These are phyloP conservation scores for Brassica rapa DNA, from an alignment of 345 rosid species.

Conservation along the genomic window DNA sequence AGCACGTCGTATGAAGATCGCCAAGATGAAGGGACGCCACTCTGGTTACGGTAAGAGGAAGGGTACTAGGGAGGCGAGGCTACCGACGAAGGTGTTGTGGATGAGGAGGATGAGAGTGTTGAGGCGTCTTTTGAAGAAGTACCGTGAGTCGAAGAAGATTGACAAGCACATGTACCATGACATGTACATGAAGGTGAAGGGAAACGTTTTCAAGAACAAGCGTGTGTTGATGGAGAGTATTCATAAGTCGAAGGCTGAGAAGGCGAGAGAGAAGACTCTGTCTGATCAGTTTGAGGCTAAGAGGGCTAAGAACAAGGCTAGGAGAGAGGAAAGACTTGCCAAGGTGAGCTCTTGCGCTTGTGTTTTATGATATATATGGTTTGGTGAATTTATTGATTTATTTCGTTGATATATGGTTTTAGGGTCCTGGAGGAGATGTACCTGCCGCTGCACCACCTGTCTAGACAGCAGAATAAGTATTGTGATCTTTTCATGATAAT, in stretches of 20 bases:
- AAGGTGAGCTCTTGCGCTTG: conserved; percentile 48
- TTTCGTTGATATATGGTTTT: not conserved
- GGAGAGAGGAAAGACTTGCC: conserved; percentile 90
- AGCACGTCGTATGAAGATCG: conserved; percentile 80
- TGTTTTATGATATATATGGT: not conserved
- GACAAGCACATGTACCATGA: conserved; percentile 73
- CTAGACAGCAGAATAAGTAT: conserved; percentile 46
- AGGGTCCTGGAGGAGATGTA: conserved; percentile 68
- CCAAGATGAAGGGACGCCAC: conserved; percentile 95
- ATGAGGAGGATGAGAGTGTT: conserved; percentile 96
- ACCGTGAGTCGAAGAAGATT: conserved; percentile 86
- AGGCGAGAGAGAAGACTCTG: conserved; percentile 92
- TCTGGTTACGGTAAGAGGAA: conserved; percentile 95
- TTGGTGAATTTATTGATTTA: not conserved
- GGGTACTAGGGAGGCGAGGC: conserved; percentile 96
- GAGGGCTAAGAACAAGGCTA: conserved; percentile 92
- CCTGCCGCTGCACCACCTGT: conserved; percentile 42
- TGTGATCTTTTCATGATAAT: not conserved
- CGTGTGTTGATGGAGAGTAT: conserved; percentile 96
- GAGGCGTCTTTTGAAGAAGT: conserved; percentile 85
- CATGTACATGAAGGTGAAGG: conserved; percentile 1
- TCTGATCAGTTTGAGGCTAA: conserved; percentile 93
- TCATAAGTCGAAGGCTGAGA: conserved; percentile 96
- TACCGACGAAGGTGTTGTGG: conserved; percentile 92
- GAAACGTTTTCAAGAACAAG: conserved; percentile 90